Evolutionary conservation across 306 rosid genomes (phyloP).

Genomic region (Inga oerstediana): DNA sequence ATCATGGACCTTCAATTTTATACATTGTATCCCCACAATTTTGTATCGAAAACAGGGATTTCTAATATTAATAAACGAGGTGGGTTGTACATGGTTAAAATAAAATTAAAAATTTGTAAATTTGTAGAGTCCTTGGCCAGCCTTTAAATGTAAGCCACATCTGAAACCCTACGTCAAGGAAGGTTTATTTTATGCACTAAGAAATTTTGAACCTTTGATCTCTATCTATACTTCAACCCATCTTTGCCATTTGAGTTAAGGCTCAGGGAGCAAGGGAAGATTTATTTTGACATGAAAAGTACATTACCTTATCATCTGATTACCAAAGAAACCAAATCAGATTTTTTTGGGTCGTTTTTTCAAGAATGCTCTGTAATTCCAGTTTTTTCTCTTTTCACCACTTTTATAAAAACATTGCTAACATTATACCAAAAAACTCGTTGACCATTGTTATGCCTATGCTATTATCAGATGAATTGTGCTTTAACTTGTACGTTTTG

Average conservation of each 20-base stretch:
- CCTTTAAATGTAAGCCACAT: background rate
- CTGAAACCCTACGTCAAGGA: background rate
- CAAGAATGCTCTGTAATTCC: conserved; percentile 4
- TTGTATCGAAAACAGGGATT: background rate
- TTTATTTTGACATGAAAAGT: background rate
- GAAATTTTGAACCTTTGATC: background rate
- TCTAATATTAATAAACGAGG: background rate
- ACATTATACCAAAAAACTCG: too few species aligned
- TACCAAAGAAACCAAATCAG: background rate
- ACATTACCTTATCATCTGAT: background rate
- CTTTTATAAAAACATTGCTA: background rate
- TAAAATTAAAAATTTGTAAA: too few species aligned
- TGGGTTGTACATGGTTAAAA: background rate
- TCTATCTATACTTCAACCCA: background rate
- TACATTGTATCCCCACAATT: background rate
- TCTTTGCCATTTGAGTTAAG: background rate
- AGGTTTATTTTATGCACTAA: background rate
- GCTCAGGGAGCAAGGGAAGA: background rate
- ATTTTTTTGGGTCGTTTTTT: background rate
- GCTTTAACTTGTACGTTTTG: conserved; percentile 12
- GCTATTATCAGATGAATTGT: background rate
- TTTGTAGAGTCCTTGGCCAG: background rate
- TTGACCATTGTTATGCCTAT: background rate
- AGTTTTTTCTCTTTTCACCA: background rate
- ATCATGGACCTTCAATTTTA: background rate